phyloP scores from a whole-genome alignment of 257 asterid genomes.

The Eucommia ulmoides region DNA sequence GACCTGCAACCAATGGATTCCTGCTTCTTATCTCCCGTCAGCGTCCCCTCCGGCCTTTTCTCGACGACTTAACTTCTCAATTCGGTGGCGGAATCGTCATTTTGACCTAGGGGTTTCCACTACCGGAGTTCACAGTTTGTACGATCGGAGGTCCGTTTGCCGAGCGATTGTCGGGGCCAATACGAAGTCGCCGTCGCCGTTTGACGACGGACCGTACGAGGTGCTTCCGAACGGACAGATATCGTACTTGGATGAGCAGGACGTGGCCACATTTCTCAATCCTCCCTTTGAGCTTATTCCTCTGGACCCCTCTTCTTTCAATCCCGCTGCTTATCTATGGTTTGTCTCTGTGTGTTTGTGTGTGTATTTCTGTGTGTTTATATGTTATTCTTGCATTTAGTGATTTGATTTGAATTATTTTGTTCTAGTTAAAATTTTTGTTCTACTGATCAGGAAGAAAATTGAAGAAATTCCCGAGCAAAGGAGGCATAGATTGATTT shows the following conservation, averaged over 20 bases:
- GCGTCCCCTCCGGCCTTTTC: not conserved
- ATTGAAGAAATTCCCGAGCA: constrained; percentile 73
- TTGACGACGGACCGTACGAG: constrained; percentile 42
- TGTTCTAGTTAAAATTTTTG: not conserved
- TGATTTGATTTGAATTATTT: not conserved
- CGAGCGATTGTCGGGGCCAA: not conserved
- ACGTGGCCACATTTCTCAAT: constrained; percentile 62
- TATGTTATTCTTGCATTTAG: not conserved
- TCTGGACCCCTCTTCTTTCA: constrained; percentile 66
- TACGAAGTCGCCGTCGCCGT: constrained; percentile 18
- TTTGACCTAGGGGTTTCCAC: not conserved
- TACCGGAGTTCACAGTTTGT: constrained; percentile 2
- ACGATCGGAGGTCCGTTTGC: constrained; percentile 7
- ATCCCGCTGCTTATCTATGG: constrained; percentile 85
- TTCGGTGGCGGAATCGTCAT: not conserved
- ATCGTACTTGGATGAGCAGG: constrained; percentile 48
- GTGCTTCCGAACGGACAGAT: constrained; percentile 20
- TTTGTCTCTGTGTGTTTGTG: constrained; percentile 4
- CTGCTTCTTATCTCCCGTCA: not conserved
- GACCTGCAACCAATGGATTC: no score
- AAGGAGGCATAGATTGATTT: constrained; percentile 54
- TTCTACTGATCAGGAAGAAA: constrained; percentile 55
- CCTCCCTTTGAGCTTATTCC: constrained; percentile 74
- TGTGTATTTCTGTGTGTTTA: not conserved
- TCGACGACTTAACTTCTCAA: constrained; percentile 5